Evolutionary conservation across 257 asterid genomes (phyloP), one percentile per base, ranked within the genome.

Genomic region (Scutellaria minor): DNA sequence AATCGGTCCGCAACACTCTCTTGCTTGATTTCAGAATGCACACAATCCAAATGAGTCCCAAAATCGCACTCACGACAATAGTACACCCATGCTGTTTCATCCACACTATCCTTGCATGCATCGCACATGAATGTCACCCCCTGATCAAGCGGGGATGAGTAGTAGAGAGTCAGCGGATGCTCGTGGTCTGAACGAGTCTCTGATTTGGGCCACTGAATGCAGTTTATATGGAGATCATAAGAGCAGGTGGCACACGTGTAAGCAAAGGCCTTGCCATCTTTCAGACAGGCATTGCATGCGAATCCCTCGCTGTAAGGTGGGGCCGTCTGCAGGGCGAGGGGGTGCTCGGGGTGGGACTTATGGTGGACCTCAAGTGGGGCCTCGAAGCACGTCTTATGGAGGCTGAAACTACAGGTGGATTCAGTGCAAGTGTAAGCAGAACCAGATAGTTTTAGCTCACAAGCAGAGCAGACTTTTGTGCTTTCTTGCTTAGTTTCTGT

Each of bases 1-100:
- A 77, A 18, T 6, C 64, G 73, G 0, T 70, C 74, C 5, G 61
- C 64, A 7, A 39, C 45, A n/a, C 1, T 62, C 35, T 63, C 10
- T 24, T 66, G 68, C 67, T 54, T 67, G 24, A 76, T 47, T 40
- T 72, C 85, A 5, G 72, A 60, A 14, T 78, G 67, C 53, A 84
- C 86, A 42, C 92, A 87, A 68, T 85, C 88, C 83, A 83, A 48
- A 75, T 87, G 90, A n/a, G 87, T 83, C 39, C 84, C 88, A 7
- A 83, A 85, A 52, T 87, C 85, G 54, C 92, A 85, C 72, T 81
- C 85, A 0, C 82, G 83, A 14, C 93, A 87, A 27, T 62, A 79
- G 70, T 87, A 87, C n/a, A 77, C 50, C 90, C 88, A 87, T 1
- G 87, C 88, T 66, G 66, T 58, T 24, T 81, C 80, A 15, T 85